phyloP scores from a whole-genome alignment of 1,284 basidiomycete species.

The Trichosporon coremiiforme region DNA sequence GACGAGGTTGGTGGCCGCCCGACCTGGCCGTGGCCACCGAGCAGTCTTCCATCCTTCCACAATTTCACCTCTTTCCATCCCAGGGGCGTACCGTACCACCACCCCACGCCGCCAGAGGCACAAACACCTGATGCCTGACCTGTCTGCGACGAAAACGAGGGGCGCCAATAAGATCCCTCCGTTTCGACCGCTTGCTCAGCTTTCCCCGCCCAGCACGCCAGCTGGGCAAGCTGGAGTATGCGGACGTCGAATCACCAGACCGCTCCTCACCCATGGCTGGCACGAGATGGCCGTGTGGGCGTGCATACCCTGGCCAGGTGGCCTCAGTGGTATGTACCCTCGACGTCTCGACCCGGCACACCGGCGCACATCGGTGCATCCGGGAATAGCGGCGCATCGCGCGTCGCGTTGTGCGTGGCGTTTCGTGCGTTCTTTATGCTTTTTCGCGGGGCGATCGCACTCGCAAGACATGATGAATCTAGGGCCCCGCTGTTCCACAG shows the following conservation, averaged over 20 bases:
- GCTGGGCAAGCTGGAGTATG: no score
- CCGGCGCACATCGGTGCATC: neutral
- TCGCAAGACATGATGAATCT: conserved; percentile 15
- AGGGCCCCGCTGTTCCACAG: conserved; percentile 13
- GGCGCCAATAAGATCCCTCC: conserved; percentile 9
- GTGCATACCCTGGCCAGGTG: conserved; percentile 1
- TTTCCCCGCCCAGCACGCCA: neutral
- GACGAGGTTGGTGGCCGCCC: neutral
- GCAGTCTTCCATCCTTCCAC: neutral
- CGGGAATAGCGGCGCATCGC: conserved; percentile 10
- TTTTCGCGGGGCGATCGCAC: neutral
- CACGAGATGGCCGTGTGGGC: neutral
- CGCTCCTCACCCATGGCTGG: neutral
- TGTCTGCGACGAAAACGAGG: neutral
- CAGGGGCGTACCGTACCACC: neutral
- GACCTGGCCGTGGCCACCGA: neutral
- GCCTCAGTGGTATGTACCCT: neutral
- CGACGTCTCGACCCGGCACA: neutral
- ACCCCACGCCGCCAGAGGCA: conserved; percentile 5
- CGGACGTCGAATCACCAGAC: neutral
- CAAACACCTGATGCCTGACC: neutral
- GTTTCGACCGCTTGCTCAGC: neutral
- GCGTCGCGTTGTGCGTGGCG: conserved; percentile 12
- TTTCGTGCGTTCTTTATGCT: neutral
- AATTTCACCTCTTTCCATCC: neutral